Conservation (phyloP, 768 basidiomycete species). For the Pholiota conissans region DNA sequence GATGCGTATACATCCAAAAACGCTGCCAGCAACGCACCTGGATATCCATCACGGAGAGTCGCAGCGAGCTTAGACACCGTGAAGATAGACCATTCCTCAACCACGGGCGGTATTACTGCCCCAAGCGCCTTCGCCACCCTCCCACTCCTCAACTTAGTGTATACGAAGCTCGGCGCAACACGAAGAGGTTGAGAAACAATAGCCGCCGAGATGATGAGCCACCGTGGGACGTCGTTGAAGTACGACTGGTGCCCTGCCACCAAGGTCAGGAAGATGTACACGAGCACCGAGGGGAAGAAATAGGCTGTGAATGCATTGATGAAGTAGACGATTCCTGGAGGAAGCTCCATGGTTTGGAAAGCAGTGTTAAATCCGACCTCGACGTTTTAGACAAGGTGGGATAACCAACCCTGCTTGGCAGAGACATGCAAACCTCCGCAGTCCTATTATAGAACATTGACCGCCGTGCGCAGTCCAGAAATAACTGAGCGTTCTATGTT, state of each 20-base stretch:
- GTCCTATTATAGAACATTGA: no score
- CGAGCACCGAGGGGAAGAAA: conserved; percentile 8
- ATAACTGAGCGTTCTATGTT: no score
- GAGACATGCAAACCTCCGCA: no score
- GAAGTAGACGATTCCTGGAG: conserved; percentile 14
- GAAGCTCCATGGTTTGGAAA: conserved; percentile 5
- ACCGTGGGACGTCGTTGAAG: conserved; percentile 1
- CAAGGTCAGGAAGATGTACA: conserved; percentile 7
- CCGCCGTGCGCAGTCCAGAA: no score
- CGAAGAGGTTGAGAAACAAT: conserved; percentile 10
- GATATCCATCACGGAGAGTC: conserved; percentile 28
- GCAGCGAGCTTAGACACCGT: conserved; percentile 6
- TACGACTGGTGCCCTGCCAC: neutral
- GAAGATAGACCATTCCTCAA: conserved; percentile 11
- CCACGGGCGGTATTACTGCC: conserved; percentile 10
- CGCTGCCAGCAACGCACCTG: conserved; percentile 28
- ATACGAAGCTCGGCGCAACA: neutral
- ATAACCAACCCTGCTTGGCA: no score
- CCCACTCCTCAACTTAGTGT: conserved; percentile 3
- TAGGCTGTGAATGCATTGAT: conserved; percentile 11
- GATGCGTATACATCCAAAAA: neutral
- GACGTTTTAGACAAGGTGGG: no score
- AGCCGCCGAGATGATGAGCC: conserved; percentile 6
- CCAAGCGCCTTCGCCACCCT: conserved; percentile 10
- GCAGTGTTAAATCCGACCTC: neutral